Evolutionary conservation across 306 rosid genomes (phyloP).

Genomic region (Cucurbita moschata): DNA sequence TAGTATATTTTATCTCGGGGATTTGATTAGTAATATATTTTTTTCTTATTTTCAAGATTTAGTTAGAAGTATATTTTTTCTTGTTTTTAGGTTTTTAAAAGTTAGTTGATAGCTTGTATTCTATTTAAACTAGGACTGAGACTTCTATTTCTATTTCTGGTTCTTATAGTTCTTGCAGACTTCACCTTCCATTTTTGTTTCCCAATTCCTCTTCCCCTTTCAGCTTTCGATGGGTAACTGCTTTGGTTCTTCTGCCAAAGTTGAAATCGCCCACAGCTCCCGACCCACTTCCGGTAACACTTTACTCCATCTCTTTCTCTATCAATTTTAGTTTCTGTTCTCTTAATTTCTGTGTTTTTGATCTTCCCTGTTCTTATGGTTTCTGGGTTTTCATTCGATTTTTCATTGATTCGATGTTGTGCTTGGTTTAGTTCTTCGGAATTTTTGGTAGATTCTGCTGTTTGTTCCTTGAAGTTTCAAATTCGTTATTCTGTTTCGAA

Average conservation of each 20-base stretch:
- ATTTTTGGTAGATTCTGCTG: background rate
- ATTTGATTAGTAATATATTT: too few relatives aligned
- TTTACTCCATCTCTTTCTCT: background rate
- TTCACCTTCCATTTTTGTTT: background rate
- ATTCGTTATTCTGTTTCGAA: background rate
- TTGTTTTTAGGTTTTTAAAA: too few relatives aligned
- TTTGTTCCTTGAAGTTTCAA: background rate
- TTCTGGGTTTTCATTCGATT: background rate
- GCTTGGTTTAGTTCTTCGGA: background rate
- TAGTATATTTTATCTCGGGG: too few relatives aligned
- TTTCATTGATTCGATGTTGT: background rate
- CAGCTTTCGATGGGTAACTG: conserved; percentile 62
- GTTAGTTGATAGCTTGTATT: too few relatives aligned
- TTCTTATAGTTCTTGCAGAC: too few relatives aligned
- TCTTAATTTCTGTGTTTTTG: background rate
- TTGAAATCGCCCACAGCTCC: conserved; percentile 47
- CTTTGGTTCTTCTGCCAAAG: conserved; percentile 63
- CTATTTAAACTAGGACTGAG: too few relatives aligned
- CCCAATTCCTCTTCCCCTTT: background rate
- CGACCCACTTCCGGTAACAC: conserved; percentile 43
- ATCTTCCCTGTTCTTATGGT: background rate
- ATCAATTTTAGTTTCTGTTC: background rate
- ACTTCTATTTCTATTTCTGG: too few relatives aligned
- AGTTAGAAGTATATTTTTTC: too few relatives aligned
- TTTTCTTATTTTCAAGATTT: too few relatives aligned